phyloP scores from a whole-genome alignment of 257 asterid species.

The Nicotiana obtusifolia region DNA sequence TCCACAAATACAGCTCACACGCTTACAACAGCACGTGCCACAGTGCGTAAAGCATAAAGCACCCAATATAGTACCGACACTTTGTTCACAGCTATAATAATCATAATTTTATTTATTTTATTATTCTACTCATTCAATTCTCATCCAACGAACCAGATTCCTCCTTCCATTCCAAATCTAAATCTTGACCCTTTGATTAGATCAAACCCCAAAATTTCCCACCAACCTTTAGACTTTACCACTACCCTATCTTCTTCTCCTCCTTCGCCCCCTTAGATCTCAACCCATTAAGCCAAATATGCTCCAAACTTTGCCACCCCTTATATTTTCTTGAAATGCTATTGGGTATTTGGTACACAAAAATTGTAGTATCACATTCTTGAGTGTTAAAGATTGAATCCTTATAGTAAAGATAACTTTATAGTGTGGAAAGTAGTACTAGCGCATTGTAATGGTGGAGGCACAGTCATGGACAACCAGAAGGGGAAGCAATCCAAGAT shows the following conservation, averaged over 20 bases:
- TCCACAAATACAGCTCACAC: slow-evolving; percentile 6
- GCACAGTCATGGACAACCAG: slow-evolving; percentile 93
- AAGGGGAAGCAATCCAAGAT: slow-evolving; percentile 91
- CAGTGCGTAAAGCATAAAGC: background rate
- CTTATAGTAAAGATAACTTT: slow-evolving; percentile 13
- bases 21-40: slow-evolving; percentile 6
- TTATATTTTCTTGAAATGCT: background rate
- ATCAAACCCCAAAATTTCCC: slow-evolving; percentile 22
- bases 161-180: slow-evolving; percentile 34
- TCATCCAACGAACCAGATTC: slow-evolving; percentile 27
- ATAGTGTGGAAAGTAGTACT: background rate
- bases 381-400: background rate
- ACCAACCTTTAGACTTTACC: slow-evolving; percentile 13
- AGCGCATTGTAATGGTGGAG: slow-evolving; percentile 62
- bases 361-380: too few relatives aligned
- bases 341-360: background rate
- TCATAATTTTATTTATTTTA: background rate
- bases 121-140: slow-evolving; percentile 1
- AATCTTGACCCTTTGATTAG: slow-evolving; percentile 48
- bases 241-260: background rate
- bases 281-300: background rate
- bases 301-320: background rate
- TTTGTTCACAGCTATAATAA: slow-evolving; percentile 15
- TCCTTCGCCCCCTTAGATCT: slow-evolving; percentile 8
- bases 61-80: slow-evolving; percentile 43